Percentiles rank a stretch among this genome's conserved stretches.
These are phyloP conservation scores for Mucor indicus DNA, from an alignment of 371 early-diverging fungal species.

Conservation along the genomic window DNA sequence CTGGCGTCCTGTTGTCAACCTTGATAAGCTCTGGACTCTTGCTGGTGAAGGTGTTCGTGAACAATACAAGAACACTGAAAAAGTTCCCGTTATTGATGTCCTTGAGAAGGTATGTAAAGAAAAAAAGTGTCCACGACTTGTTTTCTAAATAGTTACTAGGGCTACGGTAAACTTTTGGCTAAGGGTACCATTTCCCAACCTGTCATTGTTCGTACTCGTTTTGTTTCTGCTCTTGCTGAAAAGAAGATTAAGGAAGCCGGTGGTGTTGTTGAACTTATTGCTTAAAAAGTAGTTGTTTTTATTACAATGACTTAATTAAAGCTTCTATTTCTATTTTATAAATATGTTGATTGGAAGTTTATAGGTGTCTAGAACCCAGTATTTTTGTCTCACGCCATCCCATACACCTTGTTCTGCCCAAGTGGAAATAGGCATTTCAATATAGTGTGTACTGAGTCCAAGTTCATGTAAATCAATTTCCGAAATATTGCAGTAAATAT, in stretches of 20 bases:
- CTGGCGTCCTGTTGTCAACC: slow-evolving; percentile 89
- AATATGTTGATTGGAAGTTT: slow-evolving; percentile 74
- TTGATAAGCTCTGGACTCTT: slow-evolving; percentile 93
- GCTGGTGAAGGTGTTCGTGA: slow-evolving; percentile 89
- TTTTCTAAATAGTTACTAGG: no score
- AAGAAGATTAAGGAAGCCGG: slow-evolving; percentile 98
- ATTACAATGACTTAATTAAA: neutral
- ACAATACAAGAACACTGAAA: slow-evolving; percentile 84
- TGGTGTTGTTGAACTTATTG: slow-evolving; percentile 64
- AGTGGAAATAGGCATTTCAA: slow-evolving; percentile 66
- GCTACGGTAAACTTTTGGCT: slow-evolving; percentile 97
- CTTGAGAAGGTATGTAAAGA: slow-evolving; percentile 56
- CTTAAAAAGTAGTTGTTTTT: slow-evolving; percentile 6
- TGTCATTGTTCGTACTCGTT: slow-evolving; percentile 97
- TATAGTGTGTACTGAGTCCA: slow-evolving; percentile 73
- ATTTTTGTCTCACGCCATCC: slow-evolving; percentile 80
- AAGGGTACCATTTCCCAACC: slow-evolving; percentile 95
- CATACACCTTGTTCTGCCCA: slow-evolving; percentile 81
- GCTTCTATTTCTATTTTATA: slow-evolving; percentile 17
- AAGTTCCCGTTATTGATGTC: slow-evolving; percentile 92
- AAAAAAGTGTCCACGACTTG: no score
- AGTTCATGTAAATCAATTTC: slow-evolving; percentile 79
- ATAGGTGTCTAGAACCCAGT: slow-evolving; percentile 82
- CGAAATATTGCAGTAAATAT: slow-evolving; percentile 86
- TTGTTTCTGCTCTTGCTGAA: slow-evolving; percentile 93